These are phyloP conservation scores for Tieghemostelium lacteum DNA, from an alignment of 78 protist species.

Conservation along the genomic window DNA sequence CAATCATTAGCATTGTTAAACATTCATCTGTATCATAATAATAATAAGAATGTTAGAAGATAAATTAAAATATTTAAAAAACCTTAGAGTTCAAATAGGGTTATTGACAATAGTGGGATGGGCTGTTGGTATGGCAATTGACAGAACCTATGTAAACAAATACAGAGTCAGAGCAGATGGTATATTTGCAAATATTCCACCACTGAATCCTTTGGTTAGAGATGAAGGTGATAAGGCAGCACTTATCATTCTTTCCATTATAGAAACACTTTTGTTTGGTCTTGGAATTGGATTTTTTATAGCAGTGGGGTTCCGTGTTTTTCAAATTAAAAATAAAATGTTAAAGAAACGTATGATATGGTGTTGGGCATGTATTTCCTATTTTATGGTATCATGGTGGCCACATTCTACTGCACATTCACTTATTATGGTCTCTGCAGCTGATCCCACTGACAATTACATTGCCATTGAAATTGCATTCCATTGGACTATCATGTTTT, in stretches of 20 bases:
- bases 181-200: neutral
- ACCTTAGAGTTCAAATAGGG: slow-evolving; percentile 26
- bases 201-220: slow-evolving; percentile 1
- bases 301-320: slow-evolving; percentile 52
- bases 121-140: slow-evolving; percentile 29
- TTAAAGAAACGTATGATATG: slow-evolving; percentile 53
- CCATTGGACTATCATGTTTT: slow-evolving; percentile 70
- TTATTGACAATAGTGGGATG: slow-evolving; percentile 39
- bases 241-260: slow-evolving; percentile 10
- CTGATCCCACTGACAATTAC: slow-evolving; percentile 3
- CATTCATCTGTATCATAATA: no score
- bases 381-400: slow-evolving; percentile 58
- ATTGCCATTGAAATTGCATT: slow-evolving; percentile 55
- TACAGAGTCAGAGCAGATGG: slow-evolving; percentile 24
- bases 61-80: neutral
- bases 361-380: slow-evolving; percentile 22
- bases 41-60: neutral
- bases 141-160: slow-evolving; percentile 24
- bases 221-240: neutral
- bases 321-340: slow-evolving; percentile 42
- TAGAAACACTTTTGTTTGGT: slow-evolving; percentile 64
- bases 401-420: slow-evolving; percentile 66
- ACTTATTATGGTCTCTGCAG: slow-evolving; percentile 9
- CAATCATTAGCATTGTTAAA: no score
- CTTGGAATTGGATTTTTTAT: slow-evolving; percentile 42